These are phyloP conservation scores for Solanum acaule DNA, from an alignment of 257 asterid species.

Conservation along the genomic window DNA sequence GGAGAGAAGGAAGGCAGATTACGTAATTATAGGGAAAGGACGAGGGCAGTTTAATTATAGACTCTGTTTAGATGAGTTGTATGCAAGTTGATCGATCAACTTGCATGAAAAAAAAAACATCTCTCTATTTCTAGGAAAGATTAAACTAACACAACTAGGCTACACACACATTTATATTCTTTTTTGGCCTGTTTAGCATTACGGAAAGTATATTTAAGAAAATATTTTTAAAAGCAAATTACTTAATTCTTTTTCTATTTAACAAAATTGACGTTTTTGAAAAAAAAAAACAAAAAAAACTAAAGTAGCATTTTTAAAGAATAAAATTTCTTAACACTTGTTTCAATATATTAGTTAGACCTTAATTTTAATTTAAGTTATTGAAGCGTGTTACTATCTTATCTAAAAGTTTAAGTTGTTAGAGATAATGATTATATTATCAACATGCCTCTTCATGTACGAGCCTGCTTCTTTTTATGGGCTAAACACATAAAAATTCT, in stretches of 20 bases:
- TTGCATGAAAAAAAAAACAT: constrained; percentile 27
- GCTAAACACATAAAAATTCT: no score
- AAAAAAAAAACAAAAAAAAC: no score
- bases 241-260: background rate
- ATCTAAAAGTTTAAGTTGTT: no score
- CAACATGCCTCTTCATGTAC: no score
- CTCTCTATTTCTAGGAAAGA: constrained; percentile 2
- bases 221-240: background rate
- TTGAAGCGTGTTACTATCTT: no score
- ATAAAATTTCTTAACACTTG: background rate
- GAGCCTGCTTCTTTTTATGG: no score
- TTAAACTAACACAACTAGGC: constrained; percentile 21
- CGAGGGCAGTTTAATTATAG: constrained; percentile 12
- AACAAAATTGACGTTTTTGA: no score
- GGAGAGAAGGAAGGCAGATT: background rate
- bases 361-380: no score
- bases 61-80: constrained; percentile 19
- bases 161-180: background rate
- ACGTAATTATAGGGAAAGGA: constrained; percentile 16
- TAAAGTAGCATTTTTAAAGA: background rate
- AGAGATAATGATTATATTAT: no score
- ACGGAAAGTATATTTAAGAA: background rate
- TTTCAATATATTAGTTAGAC: background rate
- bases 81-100: constrained; percentile 54
- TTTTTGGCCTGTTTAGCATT: background rate